Conservation (phyloP, 1,139 yeast species). For the Torulaspora pretoriensis region DNA sequence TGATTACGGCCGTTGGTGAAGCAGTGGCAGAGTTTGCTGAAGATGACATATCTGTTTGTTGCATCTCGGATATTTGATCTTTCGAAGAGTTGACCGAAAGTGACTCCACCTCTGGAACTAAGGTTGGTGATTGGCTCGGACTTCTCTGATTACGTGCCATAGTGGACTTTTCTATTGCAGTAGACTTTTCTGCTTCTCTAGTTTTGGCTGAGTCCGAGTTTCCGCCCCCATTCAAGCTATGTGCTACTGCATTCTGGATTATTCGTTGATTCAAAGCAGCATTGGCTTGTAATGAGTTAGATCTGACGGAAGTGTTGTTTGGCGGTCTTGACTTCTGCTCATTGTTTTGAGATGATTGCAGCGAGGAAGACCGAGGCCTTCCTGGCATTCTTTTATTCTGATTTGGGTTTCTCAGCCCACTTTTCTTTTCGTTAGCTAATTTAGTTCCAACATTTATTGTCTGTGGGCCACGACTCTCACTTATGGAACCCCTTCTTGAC, state of each 20-base stretch:
- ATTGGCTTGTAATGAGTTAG: constrained; percentile 32
- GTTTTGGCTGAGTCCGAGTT: not conserved
- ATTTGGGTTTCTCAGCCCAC: constrained; percentile 5
- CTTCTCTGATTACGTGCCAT: not conserved
- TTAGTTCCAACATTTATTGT: constrained; percentile 3
- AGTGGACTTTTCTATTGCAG: not conserved
- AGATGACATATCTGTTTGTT: not conserved
- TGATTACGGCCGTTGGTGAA: not conserved
- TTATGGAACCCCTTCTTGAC: constrained; percentile 24
- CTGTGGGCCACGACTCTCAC: constrained; percentile 10
- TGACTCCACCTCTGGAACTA: not conserved
- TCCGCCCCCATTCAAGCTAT: not conserved
- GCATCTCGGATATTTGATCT: not conserved
- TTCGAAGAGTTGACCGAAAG: not conserved
- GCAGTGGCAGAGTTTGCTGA: not conserved
- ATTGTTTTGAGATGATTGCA: constrained; percentile 23
- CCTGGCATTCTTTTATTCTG: constrained; percentile 5
- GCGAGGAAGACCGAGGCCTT: constrained; percentile 33
- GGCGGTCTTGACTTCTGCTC: constrained; percentile 3
- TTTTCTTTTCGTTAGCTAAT: constrained; percentile 7
- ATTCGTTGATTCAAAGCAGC: constrained; percentile 29
- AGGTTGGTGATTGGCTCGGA: not conserved
- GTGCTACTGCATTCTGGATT: constrained; percentile 22
- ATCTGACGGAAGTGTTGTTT: constrained; percentile 17
- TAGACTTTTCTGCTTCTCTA: not conserved